Evolutionary conservation across 1,284 basidiomycete species (phyloP).

Genomic region (Ustilago tritici): DNA sequence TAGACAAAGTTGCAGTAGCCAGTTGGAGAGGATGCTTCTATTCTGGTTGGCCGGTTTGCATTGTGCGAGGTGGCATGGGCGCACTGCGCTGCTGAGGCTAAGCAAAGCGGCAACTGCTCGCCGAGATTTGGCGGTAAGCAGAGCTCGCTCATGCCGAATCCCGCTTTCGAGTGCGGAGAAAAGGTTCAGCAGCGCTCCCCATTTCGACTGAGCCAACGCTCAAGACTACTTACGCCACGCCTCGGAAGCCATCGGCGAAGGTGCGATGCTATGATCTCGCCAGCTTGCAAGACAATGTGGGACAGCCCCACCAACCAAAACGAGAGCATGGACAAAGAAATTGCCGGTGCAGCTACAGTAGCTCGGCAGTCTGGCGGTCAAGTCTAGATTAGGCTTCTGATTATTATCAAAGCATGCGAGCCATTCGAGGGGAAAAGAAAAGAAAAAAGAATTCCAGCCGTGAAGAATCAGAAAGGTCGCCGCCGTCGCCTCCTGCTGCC

Average conservation of each 20-base stretch:
- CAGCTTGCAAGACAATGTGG: not conserved
- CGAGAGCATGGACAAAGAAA: not conserved
- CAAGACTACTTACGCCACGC: not conserved
- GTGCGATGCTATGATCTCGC: not conserved
- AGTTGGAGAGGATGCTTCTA: not conserved
- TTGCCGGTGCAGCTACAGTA: not conserved
- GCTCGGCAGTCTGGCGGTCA: not conserved
- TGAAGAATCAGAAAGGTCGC: not conserved
- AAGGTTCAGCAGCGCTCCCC: not conserved
- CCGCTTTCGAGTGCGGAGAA: not conserved
- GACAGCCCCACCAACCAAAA: not conserved
- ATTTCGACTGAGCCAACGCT: too few species aligned
- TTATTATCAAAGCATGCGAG: conserved; percentile 33
- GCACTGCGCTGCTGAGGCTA: conserved; percentile 17
- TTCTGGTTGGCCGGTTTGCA: conserved; percentile 3
- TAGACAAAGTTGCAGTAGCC: not conserved
- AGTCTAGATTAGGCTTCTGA: not conserved
- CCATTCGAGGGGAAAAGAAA: not conserved
- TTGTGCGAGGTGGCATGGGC: not conserved
- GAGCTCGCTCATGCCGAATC: not conserved
- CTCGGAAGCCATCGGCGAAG: conserved; percentile 1
- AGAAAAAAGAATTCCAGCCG: not conserved
- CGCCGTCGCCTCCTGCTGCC: not conserved
- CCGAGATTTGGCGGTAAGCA: conserved; percentile 13
- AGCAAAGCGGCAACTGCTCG: conserved; percentile 1